These are phyloP conservation scores for Harringtonia aguacate DNA, from an alignment of 2,329 filamentous ascomycete genomes.

Conservation along the genomic window DNA sequence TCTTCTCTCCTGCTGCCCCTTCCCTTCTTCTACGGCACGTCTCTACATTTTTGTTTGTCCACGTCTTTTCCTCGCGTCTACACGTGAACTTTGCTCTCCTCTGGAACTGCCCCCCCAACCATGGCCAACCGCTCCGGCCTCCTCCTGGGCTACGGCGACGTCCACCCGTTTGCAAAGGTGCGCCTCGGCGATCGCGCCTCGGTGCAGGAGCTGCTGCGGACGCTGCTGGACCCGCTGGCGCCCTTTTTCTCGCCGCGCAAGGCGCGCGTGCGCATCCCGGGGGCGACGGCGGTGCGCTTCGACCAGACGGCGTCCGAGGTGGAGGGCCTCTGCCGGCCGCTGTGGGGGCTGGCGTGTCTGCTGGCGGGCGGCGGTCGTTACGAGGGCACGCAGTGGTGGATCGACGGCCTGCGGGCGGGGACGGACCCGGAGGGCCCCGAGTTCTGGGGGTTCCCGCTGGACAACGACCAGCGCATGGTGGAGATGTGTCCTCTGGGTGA, in stretches of 20 bases:
- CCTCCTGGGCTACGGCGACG: constrained; percentile 38
- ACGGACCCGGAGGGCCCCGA: constrained; percentile 60
- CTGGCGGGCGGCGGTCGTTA: constrained; percentile 60
- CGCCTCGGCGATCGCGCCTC: constrained; percentile 38
- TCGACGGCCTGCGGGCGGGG: constrained; percentile 58
- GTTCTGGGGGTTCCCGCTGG: constrained; percentile 67
- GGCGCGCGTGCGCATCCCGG: constrained; percentile 55
- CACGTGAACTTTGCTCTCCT: too few species aligned
- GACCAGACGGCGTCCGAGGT: constrained; percentile 69
- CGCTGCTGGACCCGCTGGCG: constrained; percentile 57
- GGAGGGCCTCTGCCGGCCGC: constrained; percentile 63
- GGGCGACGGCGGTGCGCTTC: constrained; percentile 64
- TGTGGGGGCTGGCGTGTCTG: constrained; percentile 65
- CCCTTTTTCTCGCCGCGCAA: constrained; percentile 59
- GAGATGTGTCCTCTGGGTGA: constrained; percentile 67
- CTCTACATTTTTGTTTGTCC: too few species aligned
- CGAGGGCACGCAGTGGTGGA: constrained; percentile 52
- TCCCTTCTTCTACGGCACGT: too few species aligned
- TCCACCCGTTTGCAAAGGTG: constrained; percentile 46
- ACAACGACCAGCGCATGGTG: constrained; percentile 75
- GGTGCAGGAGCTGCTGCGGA: constrained; percentile 46
- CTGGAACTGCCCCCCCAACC: constrained; percentile 7
- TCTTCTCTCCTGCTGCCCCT: too few species aligned
- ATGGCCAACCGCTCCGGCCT: constrained; percentile 22
- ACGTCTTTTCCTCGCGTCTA: too few species aligned